A percentile compares a stretch with the other conserved stretches of the same genome.
phyloP scores from a whole-genome alignment of 2,329 filamentous ascomycete species.

The Mycosphaerella arachidis region DNA sequence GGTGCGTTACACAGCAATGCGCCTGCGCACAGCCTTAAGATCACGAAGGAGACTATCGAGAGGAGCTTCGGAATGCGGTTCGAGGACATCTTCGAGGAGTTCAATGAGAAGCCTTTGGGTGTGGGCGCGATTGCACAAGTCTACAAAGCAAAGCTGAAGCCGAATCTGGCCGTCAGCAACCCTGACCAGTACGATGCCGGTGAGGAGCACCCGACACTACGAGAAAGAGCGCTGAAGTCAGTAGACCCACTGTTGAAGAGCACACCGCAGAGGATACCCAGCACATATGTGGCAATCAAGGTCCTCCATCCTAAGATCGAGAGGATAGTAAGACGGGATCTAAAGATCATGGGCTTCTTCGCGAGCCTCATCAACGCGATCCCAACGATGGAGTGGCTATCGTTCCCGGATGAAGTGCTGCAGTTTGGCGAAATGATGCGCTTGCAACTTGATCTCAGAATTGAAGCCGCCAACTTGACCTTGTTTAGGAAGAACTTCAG shows the following conservation, averaged over 20 bases:
- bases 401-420: constrained; percentile 84
- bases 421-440: constrained; percentile 99
- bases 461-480: constrained; percentile 85
- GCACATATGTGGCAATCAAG: constrained; percentile 90
- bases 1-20: constrained; percentile 92
- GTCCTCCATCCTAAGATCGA: constrained; percentile 92
- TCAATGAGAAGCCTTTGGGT: constrained; percentile 80
- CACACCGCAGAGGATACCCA: constrained; percentile 78
- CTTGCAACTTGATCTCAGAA: constrained; percentile 89
- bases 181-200: constrained; percentile 49
- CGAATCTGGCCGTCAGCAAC: constrained; percentile 62
- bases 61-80: constrained; percentile 78
- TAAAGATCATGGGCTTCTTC: constrained; percentile 92
- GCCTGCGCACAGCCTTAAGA: constrained; percentile 78
- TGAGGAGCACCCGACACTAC: constrained; percentile 52
- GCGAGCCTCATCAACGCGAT: constrained; percentile 77
- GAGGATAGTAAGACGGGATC: constrained; percentile 79
- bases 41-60: constrained; percentile 73
- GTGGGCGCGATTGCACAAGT: constrained; percentile 97
- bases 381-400: constrained; percentile 95
- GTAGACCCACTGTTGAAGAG: constrained; percentile 85
- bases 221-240: constrained; percentile 69
- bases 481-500: constrained; percentile 89
- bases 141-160: constrained; percentile 88
- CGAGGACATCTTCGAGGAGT: constrained; percentile 93